Evolutionary conservation across 1,284 basidiomycete species (phyloP), one percentile per base, ranked within the genome.

Genomic region (Cystobasidiaceae sp.): DNA sequence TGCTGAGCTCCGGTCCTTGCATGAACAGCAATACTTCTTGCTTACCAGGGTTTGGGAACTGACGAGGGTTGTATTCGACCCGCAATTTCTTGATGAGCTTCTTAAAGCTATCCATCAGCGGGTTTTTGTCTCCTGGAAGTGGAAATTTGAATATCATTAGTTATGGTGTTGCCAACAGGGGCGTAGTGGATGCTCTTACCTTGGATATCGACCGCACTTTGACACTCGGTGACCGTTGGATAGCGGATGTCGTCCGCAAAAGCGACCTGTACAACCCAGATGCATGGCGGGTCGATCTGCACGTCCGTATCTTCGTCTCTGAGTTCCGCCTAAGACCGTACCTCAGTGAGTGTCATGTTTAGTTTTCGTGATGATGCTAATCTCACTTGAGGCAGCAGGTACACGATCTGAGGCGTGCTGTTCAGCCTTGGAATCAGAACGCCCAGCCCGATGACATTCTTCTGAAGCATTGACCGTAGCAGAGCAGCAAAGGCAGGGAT

Each of bases 231-330:
- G 21, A 43, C 27, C 7, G 39, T 45, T 27, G 62, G 55, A 21
- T 64, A 49, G 5, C 94, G 85, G 52, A 98, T 87, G 73, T 98
- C 96, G 74, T 99, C 94, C 6, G 89, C 88, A 74, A 89, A 99
- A 0, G 94, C 93, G 25, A 97, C 77, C 9, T 87, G 86, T 67
- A 97, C 88, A 56, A 97, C 80, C 77, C 97, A 90, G 75, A 98
- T 90, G 1, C 96, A 96, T 0, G 90, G 85, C 21, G 94, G 90
- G 56, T 88, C 85, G 43, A 82, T 81, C 82, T 90, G 82, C 2
- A 75, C 87, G 1, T 89, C 89, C 7, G 82, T 84, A 45, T 86
- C 84, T 51, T 87, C 85, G 34, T 81, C 78, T 33, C 83, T 82
- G 76, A 94, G 90, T 68, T 85, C 86, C 83, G 90, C 72, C 72